Conservation (phyloP, 1,284 basidiomycete genomes). For the Ustilago sp. region DNA sequence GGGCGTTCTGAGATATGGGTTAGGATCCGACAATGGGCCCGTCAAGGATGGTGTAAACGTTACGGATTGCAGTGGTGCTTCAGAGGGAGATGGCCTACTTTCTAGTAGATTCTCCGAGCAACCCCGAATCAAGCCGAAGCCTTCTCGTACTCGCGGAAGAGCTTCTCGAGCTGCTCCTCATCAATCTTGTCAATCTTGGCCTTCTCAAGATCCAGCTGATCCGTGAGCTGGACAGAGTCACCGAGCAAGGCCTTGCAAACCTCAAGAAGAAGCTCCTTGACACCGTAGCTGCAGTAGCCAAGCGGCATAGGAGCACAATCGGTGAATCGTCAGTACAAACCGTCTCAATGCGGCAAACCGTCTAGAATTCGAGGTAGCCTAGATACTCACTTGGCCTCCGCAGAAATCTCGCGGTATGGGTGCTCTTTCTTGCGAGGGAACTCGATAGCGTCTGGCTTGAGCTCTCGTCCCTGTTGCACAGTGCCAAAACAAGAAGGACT, state of each 20-base stretch:
- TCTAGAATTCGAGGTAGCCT: neutral
- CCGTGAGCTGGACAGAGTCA: conserved; percentile 48
- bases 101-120: neutral
- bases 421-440: conserved; percentile 53
- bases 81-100: neutral
- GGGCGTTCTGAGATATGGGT: too few relatives aligned
- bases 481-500: neutral
- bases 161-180: conserved; percentile 51
- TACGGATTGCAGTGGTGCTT: neutral
- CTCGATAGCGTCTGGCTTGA: conserved; percentile 52
- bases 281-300: conserved; percentile 32
- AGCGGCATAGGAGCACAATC: neutral
- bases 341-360: too few relatives aligned
- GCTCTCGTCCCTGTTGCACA: conserved; percentile 33
- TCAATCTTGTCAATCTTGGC: conserved; percentile 47
- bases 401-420: conserved; percentile 49
- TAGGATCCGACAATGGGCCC: too few relatives aligned
- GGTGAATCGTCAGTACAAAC: neutral
- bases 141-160: conserved; percentile 48
- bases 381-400: conserved; percentile 44
- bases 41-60: neutral
- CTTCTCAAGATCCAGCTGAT: conserved; percentile 39
- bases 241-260: conserved; percentile 50
- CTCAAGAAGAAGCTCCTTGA: conserved; percentile 52
- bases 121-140: conserved; percentile 16